Base-by-base conservation (phyloP, 2,329 filamentous ascomycete species). In the Apiospora koreana region DNA sequence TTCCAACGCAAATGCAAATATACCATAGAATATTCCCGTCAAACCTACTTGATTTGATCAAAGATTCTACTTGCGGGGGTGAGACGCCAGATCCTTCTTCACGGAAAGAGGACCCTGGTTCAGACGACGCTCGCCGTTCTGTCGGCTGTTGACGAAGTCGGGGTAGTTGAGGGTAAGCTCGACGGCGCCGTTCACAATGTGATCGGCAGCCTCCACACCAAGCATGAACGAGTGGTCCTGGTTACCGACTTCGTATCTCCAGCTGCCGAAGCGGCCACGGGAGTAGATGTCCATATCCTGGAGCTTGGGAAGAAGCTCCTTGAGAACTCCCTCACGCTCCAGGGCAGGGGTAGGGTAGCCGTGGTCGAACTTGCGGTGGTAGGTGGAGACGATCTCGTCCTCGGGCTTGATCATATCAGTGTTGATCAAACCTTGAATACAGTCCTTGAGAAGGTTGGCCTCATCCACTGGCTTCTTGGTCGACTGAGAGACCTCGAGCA, bases 171-270 rank as follows among this genome's bases (percentile, higher is more conserved):
- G 89, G 42, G 95, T 97, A 79, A 97, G 86, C 87, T 98, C 95
- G 64, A 95, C 93, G 46, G 93, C 92, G 75, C 95, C 95, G 82
- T 92, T 95, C 83, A 95, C 89, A 79, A 97, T 94, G 85, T 94
- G 90, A 85, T 98, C 95, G 48, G 91, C 94, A 66, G 95, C 95
- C 85, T 98, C 95, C 25, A 97, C 95, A 80, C 95, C 95, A 73
- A 97, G 87, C 95, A 98, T 98, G 84, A 98, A 98, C 35, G 93
- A 95, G 88, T 98, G 95, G 84, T 98, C 95, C 88, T 97, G 94
- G 89, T 97, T 97, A 80, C 94, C 94, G 75, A 90, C 83, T 85
- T 99, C 96, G 86, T 99, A 99, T 80, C 94, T 89, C 96, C 96
- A 99, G 87, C 92, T 95, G 78, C 96, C 96, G 84, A 99, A 99